phyloP scores from a whole-genome alignment of 345 rosid genomes.

The Populus euphratica region DNA sequence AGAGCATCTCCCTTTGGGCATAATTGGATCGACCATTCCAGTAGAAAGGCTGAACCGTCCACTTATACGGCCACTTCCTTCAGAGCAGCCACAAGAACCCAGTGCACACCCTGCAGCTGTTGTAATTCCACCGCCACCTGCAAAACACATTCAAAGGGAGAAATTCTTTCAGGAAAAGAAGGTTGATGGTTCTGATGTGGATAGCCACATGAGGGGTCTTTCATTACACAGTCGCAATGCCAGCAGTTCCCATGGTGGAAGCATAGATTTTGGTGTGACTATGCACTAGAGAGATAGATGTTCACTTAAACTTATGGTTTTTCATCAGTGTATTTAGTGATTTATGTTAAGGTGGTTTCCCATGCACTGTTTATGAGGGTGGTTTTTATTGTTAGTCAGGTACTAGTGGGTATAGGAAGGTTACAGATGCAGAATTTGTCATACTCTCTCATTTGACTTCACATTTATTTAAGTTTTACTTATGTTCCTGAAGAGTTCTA shows the following conservation, averaged over 20 bases:
- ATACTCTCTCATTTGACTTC: too few relatives aligned
- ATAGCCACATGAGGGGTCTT: slow-evolving; percentile 67
- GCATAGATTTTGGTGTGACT: slow-evolving; percentile 68
- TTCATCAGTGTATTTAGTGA: slow-evolving; percentile 3
- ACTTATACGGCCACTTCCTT: slow-evolving; percentile 59
- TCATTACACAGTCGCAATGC: slow-evolving; percentile 76
- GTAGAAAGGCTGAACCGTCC: slow-evolving; percentile 71
- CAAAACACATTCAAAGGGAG: slow-evolving; percentile 85
- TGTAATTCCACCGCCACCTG: slow-evolving; percentile 94
- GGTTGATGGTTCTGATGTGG: slow-evolving; percentile 49
- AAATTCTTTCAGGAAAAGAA: slow-evolving; percentile 81
- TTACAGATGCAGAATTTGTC: too few relatives aligned
- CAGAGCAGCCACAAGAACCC: slow-evolving; percentile 40
- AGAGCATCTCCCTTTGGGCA: slow-evolving; percentile 36
- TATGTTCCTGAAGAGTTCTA: not conserved
- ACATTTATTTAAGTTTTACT: not conserved
- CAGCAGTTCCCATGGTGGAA: slow-evolving; percentile 78
- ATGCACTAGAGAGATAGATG: too few relatives aligned
- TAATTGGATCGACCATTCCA: slow-evolving; percentile 47
- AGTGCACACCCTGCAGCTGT: slow-evolving; percentile 40
- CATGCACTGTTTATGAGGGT: not conserved
- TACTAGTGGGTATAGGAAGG: not conserved
- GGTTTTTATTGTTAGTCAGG: not conserved
- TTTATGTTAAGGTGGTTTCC: too few relatives aligned
- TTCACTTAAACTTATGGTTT: not conserved